These are phyloP conservation scores for Quercus tomentella DNA, from an alignment of 331 rosid species.

Conservation along the genomic window DNA sequence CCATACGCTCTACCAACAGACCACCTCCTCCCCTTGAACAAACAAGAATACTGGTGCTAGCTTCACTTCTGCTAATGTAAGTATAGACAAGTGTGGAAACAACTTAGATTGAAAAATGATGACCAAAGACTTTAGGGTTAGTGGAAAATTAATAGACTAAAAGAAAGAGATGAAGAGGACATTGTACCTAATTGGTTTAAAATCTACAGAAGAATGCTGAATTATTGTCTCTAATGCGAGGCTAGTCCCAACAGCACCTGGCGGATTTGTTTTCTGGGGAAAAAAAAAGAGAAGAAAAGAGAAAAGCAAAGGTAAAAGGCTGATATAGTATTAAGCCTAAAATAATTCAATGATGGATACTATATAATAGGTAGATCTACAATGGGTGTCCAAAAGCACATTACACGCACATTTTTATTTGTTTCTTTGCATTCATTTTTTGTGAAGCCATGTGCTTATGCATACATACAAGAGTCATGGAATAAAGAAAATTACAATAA, in stretches of 20 bases:
- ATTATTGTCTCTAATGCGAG: slow-evolving; percentile 90
- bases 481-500: no score
- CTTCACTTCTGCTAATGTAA: slow-evolving; percentile 58
- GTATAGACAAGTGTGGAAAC: not conserved
- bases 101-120: not conserved
- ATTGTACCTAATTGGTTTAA: slow-evolving; percentile 63
- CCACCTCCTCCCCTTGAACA: slow-evolving; percentile 99
- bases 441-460: not conserved
- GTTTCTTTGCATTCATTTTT: not conserved
- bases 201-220: slow-evolving; percentile 63
- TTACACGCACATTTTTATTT: not conserved
- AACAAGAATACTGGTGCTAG: slow-evolving; percentile 62
- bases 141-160: slow-evolving; percentile 19
- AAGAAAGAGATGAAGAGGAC: slow-evolving; percentile 10
- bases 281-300: slow-evolving; percentile 22
- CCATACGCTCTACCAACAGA: slow-evolving; percentile 80
- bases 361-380: not conserved
- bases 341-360: not conserved
- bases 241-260: slow-evolving; percentile 87
- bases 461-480: not conserved
- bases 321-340: slow-evolving; percentile 2
- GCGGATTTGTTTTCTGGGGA: slow-evolving; percentile 73
- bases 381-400: not conserved
- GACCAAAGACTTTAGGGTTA: slow-evolving; percentile 1
- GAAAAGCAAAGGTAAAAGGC: slow-evolving; percentile 5